These are phyloP conservation scores for Lodderomyces jiufengensis DNA, from an alignment of 1,139 yeast species.

Conservation along the genomic window DNA sequence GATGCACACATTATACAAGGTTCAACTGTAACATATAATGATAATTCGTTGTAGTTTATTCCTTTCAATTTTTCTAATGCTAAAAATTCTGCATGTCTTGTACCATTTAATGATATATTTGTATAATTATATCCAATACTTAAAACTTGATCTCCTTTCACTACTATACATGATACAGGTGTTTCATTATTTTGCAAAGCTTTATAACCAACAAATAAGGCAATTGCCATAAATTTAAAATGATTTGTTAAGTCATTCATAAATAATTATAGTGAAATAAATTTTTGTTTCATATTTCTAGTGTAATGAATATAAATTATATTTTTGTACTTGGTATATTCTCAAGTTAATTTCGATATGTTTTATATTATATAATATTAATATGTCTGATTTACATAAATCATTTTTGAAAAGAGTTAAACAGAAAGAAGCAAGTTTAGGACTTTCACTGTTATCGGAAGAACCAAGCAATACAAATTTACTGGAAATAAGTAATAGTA, in stretches of 20 bases:
- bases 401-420: constrained; percentile 36
- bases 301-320: too few relatives aligned
- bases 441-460: constrained; percentile 31
- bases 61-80: constrained; percentile 38
- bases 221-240: constrained; percentile 36
- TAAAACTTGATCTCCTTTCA: constrained; percentile 45
- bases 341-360: too few relatives aligned
- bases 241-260: constrained; percentile 22
- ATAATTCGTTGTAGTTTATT: constrained; percentile 41
- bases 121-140: constrained; percentile 86
- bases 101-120: constrained; percentile 79
- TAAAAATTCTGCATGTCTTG: constrained; percentile 87
- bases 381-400: constrained; percentile 47
- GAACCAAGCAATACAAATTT: constrained; percentile 13
- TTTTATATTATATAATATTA: too few relatives aligned
- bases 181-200: constrained; percentile 55
- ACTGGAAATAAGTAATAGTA: not conserved
- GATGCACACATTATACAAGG: constrained; percentile 99
- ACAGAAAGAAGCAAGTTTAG: constrained; percentile 35
- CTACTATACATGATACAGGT: constrained; percentile 69
- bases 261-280: not conserved
- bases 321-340: too few relatives aligned
- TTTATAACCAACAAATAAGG: constrained; percentile 40
- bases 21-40: constrained; percentile 90
- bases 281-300: too few relatives aligned